Conservation (phyloP, 192 early-diverging fungal species). For the Umbelopsis sp. region DNA sequence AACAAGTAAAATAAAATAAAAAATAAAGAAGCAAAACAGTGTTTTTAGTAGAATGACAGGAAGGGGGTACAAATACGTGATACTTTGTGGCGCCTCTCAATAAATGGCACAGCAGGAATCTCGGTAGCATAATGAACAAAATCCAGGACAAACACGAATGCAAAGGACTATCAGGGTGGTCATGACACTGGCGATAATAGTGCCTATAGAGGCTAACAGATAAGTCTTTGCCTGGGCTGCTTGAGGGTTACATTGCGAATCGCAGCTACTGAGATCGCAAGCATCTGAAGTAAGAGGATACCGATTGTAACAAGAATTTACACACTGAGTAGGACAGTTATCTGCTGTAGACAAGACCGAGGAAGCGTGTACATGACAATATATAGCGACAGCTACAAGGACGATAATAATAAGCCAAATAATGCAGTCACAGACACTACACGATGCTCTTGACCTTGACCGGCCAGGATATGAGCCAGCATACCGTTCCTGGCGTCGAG, state of each 20-base stretch:
- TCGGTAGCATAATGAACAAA: not conserved
- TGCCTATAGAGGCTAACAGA: not conserved
- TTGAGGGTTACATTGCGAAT: constrained; percentile 6
- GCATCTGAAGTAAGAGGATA: not conserved
- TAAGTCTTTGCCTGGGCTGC: not conserved
- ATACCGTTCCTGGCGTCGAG: not conserved
- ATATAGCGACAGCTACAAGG: not conserved
- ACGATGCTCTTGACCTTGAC: not conserved
- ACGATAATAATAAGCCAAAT: not conserved
- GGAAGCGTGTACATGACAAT: not conserved
- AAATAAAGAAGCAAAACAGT: no score
- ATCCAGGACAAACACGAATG: not conserved
- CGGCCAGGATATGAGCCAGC: not conserved
- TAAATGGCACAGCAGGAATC: constrained; percentile 1
- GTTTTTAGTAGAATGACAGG: no score
- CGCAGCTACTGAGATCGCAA: not conserved
- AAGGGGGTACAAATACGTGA: no score
- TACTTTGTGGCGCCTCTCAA: not conserved
- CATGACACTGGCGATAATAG: not conserved
- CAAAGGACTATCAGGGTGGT: not conserved
- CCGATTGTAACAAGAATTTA: not conserved
- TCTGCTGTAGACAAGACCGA: not conserved
- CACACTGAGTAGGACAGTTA: not conserved
- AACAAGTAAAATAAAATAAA: no score
- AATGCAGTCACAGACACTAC: not conserved